A percentile compares a stretch with the other conserved stretches of the same genome.
Conservation (phyloP, 148 eudicot species). For the Diospyros lotus region DNA sequence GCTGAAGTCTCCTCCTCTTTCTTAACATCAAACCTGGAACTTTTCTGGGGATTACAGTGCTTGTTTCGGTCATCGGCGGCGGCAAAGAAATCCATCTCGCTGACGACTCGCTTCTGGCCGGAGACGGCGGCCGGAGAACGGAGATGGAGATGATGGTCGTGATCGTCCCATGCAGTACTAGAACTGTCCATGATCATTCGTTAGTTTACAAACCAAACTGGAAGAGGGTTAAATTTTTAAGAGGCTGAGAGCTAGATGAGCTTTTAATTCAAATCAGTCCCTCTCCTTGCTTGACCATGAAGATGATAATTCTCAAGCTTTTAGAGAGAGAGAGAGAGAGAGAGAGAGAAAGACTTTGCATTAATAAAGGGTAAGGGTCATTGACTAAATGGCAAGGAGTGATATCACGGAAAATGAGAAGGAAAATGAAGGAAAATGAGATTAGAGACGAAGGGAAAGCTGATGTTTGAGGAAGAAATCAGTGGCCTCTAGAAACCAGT, state of each 20-base stretch:
- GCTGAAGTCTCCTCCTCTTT: not conserved
- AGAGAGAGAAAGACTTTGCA: too few relatives aligned
- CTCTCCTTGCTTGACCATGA: slow-evolving; percentile 7
- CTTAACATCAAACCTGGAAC: slow-evolving; percentile 11
- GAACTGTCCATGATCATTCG: slow-evolving; percentile 12
- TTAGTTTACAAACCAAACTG: not conserved
- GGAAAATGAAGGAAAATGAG: too few relatives aligned
- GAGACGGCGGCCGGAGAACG: not conserved
- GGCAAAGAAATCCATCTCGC: slow-evolving; percentile 41
- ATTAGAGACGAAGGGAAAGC: too few relatives aligned
- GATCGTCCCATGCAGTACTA: not conserved
- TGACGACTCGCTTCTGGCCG: slow-evolving; percentile 17
- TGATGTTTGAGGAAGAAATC: too few relatives aligned
- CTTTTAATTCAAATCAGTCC: not conserved
- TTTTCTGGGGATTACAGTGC: not conserved
- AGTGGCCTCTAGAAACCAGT: too few relatives aligned
- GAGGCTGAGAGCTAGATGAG: not conserved
- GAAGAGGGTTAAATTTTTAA: not conserved
- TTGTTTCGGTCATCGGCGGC: not conserved
- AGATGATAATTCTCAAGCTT: not conserved
- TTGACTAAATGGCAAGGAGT: too few relatives aligned
- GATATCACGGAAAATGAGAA: too few relatives aligned
- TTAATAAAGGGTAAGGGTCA: too few relatives aligned
- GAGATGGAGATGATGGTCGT: not conserved
- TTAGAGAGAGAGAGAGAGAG: too few relatives aligned